Evolutionary conservation across 2,329 filamentous ascomycete species (phyloP), one percentile per base, ranked within the genome.

Genomic region (Clonostachys byssicola): DNA sequence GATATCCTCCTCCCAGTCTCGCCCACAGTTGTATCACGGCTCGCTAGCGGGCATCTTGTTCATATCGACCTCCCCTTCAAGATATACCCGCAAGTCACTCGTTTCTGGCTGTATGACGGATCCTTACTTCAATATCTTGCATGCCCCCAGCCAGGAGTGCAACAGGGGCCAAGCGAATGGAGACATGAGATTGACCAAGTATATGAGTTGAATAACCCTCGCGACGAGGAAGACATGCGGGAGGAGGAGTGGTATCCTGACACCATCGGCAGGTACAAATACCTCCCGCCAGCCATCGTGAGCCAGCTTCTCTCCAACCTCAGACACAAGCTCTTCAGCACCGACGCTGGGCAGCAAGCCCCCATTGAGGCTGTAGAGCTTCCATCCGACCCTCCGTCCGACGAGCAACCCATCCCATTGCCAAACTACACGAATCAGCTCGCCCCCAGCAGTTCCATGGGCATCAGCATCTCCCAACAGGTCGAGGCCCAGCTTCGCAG

Each of bases 31-130:
- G 68, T 82, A n/a, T 57, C 64, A 7, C 60, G 70, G 12, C 77
- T 86, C 34, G 54, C 75, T 10, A 60, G 68, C 10, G 74, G 80
- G 2, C 65, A 61, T 4, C 75, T 77, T 47, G 69, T 80, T 47
- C 73, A 83, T 55, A 71, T 85, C 45, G 77, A 78, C 49, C 71
- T 81, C 40, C 63, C 66, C 14, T 84, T 78, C 64, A 73, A 70
- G 43, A 72, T 86, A 18, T 78, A 80, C 2, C 57, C 66, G 4
- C 68, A 72, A 14, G 77, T 84, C 6, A 67, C 63, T 16, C 79
- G 83, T n/a, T 71, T 85, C 54, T 87, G 83, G 83, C 67, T 86
- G 14, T 82, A 83, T 52, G 70, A 36, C 14, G 42, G 78, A 68
- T 14, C 63, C 56, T 63, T 75, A 47, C 60, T 86, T 9, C 74